phyloP scores from a whole-genome alignment of 768 basidiomycete genomes.

The Pholiota conissans region DNA sequence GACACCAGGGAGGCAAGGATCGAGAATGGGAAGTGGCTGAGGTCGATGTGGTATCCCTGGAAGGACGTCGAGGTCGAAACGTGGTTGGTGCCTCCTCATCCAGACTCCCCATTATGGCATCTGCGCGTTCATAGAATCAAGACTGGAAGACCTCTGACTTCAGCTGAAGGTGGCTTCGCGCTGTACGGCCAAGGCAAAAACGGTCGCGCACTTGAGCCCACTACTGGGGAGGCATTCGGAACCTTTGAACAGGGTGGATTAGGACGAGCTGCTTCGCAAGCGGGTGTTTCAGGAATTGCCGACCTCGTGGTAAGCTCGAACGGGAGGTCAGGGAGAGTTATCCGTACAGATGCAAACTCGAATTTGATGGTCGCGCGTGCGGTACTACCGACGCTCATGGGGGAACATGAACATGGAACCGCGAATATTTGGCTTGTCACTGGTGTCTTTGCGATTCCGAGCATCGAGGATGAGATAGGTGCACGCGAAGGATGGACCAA shows the following conservation, averaged over 20 bases:
- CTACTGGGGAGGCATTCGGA: conserved; percentile 41
- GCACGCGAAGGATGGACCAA: conserved; percentile 42
- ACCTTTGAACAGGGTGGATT: conserved; percentile 47
- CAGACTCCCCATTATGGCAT: conserved; percentile 64
- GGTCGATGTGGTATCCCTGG: conserved; percentile 78
- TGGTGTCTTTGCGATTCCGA: conserved; percentile 64
- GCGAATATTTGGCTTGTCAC: conserved; percentile 60
- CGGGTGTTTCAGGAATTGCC: conserved; percentile 63
- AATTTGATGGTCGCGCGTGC: conserved; percentile 69
- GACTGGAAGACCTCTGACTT: conserved; percentile 47
- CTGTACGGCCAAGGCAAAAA: conserved; percentile 67
- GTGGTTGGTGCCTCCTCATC: conserved; percentile 66
- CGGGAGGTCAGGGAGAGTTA: conserved; percentile 35
- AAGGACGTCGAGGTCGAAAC: conserved; percentile 72
- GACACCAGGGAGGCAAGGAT: conserved; percentile 62
- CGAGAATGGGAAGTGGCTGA: conserved; percentile 53
- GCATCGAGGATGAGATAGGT: conserved; percentile 33
- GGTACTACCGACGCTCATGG: conserved; percentile 64
- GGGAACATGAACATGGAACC: conserved; percentile 39
- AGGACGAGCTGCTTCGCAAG: conserved; percentile 55
- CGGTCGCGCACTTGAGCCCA: conserved; percentile 57
- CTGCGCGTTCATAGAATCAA: conserved; percentile 65
- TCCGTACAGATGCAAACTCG: conserved; percentile 71
- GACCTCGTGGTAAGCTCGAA: conserved; percentile 36
- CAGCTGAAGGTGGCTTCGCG: conserved; percentile 72